These are phyloP conservation scores for Endoconidiophora polonica DNA, from an alignment of 2,329 filamentous ascomycete genomes.

Conservation along the genomic window DNA sequence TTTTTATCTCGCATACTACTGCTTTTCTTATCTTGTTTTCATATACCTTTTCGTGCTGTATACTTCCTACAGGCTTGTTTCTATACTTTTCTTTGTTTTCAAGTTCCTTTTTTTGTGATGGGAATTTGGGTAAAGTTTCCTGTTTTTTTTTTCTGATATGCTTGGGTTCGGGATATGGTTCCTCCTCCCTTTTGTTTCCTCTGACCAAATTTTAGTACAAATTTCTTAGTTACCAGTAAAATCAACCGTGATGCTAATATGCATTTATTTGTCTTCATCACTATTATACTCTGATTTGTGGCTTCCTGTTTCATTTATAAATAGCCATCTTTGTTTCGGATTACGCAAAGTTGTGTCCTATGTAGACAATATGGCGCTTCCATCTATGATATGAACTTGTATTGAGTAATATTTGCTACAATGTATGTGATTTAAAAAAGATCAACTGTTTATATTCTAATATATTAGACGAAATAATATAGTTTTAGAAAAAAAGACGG, in stretches of 20 bases:
- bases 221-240: no score
- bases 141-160: neutral
- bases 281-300: neutral
- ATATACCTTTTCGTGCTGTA: neutral
- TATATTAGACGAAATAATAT: no score
- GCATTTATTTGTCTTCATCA: neutral
- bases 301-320: neutral
- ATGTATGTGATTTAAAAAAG: no score
- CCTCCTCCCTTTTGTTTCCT: no score
- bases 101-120: neutral
- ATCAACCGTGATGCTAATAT: neutral
- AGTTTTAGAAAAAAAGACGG: neutral
- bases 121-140: neutral
- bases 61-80: neutral
- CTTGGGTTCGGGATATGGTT: no score
- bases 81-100: neutral
- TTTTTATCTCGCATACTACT: neutral
- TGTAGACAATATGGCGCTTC: no score
- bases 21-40: neutral
- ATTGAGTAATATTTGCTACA: no score
- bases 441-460: no score
- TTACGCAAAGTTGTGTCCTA: neutral
- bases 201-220: no score
- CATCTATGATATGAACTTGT: no score
- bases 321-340: neutral